Evolutionary conservation across 1,284 basidiomycete genomes (phyloP).

Genomic region (Stereum hirsutum): DNA sequence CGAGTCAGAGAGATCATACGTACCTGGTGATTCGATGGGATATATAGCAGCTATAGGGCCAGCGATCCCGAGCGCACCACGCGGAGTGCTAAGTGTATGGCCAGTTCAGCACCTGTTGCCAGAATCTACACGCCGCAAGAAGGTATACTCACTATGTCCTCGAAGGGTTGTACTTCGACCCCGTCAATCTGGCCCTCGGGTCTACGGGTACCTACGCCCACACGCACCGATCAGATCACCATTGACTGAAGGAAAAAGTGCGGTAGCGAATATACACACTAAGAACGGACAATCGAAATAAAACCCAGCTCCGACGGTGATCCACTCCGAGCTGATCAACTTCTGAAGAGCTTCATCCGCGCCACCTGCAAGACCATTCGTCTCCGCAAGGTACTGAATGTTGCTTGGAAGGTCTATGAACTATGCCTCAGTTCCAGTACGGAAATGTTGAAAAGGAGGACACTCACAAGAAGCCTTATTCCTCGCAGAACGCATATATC

Average conservation of each 20-base stretch:
- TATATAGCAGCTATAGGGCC: conserved; percentile 57
- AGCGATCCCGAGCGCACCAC: conserved; percentile 60
- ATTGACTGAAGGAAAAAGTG: too few relatives aligned
- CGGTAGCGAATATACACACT: too few relatives aligned
- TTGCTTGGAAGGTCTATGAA: conserved; percentile 68
- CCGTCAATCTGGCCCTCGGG: conserved; percentile 48
- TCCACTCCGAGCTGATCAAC: conserved; percentile 40
- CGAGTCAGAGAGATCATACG: conserved; percentile 60
- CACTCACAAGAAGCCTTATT: conserved; percentile 53
- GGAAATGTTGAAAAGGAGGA: too few relatives aligned
- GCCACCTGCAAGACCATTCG: conserved; percentile 46
- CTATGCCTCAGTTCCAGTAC: too few relatives aligned
- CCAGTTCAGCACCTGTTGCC: neutral
- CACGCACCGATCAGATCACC: too few relatives aligned
- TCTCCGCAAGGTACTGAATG: conserved; percentile 53
- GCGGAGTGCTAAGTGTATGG: neutral
- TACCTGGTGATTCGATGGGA: conserved; percentile 56
- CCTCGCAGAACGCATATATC: conserved; percentile 47
- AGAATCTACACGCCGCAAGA: neutral
- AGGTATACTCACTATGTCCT: conserved; percentile 37
- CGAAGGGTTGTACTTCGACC: conserved; percentile 61
- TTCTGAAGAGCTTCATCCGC: conserved; percentile 32
- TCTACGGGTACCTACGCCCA: conserved; percentile 19
- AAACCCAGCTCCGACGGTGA: conserved; percentile 54
- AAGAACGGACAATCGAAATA: conserved; percentile 55